A percentile compares a stretch with the other conserved stretches of the same genome.
phyloP scores from a whole-genome alignment of 2,329 filamentous ascomycete genomes.

The Phyllosticta paracitricarpa region DNA sequence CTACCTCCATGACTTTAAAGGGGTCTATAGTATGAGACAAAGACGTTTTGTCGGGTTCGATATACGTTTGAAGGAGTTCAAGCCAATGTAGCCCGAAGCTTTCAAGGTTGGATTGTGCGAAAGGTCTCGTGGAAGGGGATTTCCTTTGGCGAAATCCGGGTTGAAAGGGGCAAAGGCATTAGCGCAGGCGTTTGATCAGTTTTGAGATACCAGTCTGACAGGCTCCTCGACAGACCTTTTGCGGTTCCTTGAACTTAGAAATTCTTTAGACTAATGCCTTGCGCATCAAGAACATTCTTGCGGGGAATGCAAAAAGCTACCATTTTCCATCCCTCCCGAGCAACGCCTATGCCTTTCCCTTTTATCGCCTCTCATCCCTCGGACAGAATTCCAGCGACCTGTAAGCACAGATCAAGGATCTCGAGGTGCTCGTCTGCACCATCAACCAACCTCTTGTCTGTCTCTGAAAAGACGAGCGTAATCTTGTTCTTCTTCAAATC shows the following conservation, averaged over 20 bases:
- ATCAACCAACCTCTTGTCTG: constrained; percentile 89
- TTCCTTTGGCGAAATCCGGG: background rate
- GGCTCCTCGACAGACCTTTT: background rate
- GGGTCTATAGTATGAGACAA: background rate
- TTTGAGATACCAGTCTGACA: background rate
- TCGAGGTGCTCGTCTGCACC: constrained; percentile 92
- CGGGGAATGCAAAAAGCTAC: background rate
- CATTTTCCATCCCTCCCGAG: background rate
- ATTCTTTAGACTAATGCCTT: background rate
- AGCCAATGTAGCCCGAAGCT: background rate
- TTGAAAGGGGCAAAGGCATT: constrained; percentile 11
- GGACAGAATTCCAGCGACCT: constrained; percentile 64
- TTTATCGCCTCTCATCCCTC: constrained; percentile 19
- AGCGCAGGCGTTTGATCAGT: background rate
- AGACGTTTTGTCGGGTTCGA: background rate
- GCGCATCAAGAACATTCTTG: background rate
- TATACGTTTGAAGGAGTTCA: background rate
- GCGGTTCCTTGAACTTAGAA: background rate
- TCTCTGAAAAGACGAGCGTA: constrained; percentile 78
- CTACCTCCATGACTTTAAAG: background rate
- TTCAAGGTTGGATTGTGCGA: background rate
- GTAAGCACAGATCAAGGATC: constrained; percentile 73
- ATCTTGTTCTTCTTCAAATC: constrained; percentile 88
- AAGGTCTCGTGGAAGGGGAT: too few species aligned
- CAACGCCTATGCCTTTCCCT: too few species aligned